Percentiles rank a stretch among this genome's conserved stretches.
Conservation (phyloP, 1,284 basidiomycete genomes). For the Apiotrichum gamsii region DNA sequence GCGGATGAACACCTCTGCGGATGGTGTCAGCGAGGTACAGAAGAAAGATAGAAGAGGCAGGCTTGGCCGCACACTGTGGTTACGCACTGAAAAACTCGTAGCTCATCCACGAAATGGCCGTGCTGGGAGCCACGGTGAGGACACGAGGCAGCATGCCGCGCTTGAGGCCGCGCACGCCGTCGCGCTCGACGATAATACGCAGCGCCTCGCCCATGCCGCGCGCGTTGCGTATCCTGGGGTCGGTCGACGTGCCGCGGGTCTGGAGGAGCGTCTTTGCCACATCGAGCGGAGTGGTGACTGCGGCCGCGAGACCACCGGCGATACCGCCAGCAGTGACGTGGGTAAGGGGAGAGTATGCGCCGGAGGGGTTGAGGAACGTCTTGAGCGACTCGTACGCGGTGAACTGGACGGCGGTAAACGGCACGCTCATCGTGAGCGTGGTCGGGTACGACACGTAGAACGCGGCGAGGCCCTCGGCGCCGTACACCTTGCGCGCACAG, state of each 20-base stretch:
- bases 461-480: slow-evolving; percentile 75
- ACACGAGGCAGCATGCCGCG: slow-evolving; percentile 87
- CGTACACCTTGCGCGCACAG: slow-evolving; percentile 75
- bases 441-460: slow-evolving; percentile 99
- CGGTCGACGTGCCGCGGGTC: slow-evolving; percentile 77
- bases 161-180: slow-evolving; percentile 78
- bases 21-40: slow-evolving; percentile 5
- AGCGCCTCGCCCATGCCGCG: slow-evolving; percentile 84
- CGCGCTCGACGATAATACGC: slow-evolving; percentile 75
- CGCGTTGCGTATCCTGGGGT: slow-evolving; percentile 75
- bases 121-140: slow-evolving; percentile 93
- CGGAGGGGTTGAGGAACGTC: slow-evolving; percentile 73
- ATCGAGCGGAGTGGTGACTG: slow-evolving; percentile 92
- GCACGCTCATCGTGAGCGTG: slow-evolving; percentile 92
- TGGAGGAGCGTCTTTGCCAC: slow-evolving; percentile 87
- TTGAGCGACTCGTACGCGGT: slow-evolving; percentile 95
- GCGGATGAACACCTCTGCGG: slow-evolving; percentile 41
- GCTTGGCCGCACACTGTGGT: background rate
- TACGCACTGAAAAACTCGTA: slow-evolving; percentile 93
- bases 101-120: slow-evolving; percentile 94
- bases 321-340: slow-evolving; percentile 88
- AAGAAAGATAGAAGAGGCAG: background rate
- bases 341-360: slow-evolving; percentile 80
- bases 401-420: slow-evolving; percentile 97
- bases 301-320: slow-evolving; percentile 89